phyloP scores from a whole-genome alignment of 2,329 filamentous ascomycete species.

The Saccharata proteae region DNA sequence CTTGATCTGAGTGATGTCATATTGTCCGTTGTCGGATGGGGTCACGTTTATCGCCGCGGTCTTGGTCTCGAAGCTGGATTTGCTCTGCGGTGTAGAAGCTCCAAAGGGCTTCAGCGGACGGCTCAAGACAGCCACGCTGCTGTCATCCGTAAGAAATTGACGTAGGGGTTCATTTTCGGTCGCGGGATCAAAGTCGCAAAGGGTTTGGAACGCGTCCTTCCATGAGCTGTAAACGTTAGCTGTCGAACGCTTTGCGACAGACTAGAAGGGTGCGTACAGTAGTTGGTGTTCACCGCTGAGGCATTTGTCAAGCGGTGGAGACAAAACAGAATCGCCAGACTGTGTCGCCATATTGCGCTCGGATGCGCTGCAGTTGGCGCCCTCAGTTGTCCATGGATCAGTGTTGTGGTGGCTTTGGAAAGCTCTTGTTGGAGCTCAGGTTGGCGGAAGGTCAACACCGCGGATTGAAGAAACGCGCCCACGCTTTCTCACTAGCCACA shows the following conservation, averaged over 20 bases:
- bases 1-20: conserved; percentile 70
- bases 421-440: too few relatives aligned
- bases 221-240: conserved; percentile 44
- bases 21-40: conserved; percentile 51
- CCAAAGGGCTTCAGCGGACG: conserved; percentile 58
- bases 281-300: conserved; percentile 68
- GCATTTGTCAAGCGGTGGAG: conserved; percentile 76
- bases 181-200: conserved; percentile 37
- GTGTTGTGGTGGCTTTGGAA: not conserved
- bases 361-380: conserved; percentile 16
- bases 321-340: conserved; percentile 51
- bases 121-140: conserved; percentile 56
- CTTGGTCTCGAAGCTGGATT: conserved; percentile 65
- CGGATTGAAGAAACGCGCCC: too few relatives aligned
- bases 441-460: too few relatives aligned
- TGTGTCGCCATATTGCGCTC: conserved; percentile 26
- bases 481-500: too few relatives aligned
- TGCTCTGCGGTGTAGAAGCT: conserved; percentile 48
- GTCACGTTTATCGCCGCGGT: conserved; percentile 79
- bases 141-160: conserved; percentile 58
- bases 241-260: not conserved
- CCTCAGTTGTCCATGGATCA: conserved; percentile 7
- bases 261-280: conserved; percentile 49
- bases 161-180: conserved; percentile 33
- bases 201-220: conserved; percentile 43